phyloP scores from a whole-genome alignment of 116 monocot species.

The Trichopus zeylanicus region DNA sequence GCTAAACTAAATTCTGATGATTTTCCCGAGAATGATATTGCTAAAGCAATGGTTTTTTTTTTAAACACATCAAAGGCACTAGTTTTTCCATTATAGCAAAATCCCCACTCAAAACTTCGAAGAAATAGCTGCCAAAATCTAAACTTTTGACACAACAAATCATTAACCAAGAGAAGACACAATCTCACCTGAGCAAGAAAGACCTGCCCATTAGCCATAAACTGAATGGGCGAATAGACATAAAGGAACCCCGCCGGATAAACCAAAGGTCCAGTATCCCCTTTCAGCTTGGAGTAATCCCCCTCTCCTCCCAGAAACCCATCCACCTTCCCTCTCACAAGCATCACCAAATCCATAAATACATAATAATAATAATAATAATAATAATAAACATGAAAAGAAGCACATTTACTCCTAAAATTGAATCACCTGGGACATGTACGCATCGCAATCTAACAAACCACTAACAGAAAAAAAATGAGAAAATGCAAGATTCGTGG shows the following conservation, averaged over 20 bases:
- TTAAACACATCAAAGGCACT: too few relatives aligned
- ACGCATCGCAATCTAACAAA: slow-evolving; percentile 86
- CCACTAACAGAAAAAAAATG: background rate
- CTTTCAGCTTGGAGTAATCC: slow-evolving; percentile 80
- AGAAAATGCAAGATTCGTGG: background rate
- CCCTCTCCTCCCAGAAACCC: slow-evolving; percentile 86
- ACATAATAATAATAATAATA: too few relatives aligned
- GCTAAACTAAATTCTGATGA: too few relatives aligned
- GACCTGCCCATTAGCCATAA: slow-evolving; percentile 66
- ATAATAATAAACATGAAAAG: too few relatives aligned
- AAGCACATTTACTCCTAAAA: too few relatives aligned
- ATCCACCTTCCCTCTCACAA: slow-evolving; percentile 46
- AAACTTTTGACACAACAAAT: background rate
- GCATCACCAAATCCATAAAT: slow-evolving; percentile 1
- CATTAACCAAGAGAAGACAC: background rate
- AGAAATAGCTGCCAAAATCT: too few relatives aligned
- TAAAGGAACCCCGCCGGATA: slow-evolving; percentile 97
- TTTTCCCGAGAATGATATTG: too few relatives aligned
- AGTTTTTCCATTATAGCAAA: too few relatives aligned
- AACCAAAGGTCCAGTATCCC: slow-evolving; percentile 91
- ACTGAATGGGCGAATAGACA: slow-evolving; percentile 62
- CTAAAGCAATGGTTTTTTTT: too few relatives aligned
- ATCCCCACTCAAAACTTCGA: too few relatives aligned
- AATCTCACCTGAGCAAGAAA: slow-evolving; percentile 73
- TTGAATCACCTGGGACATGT: slow-evolving; percentile 83